Percentiles rank a stretch among this genome's conserved stretches.
Conservation (phyloP, 352 stramenopile species). For the Pythium periplocum region DNA sequence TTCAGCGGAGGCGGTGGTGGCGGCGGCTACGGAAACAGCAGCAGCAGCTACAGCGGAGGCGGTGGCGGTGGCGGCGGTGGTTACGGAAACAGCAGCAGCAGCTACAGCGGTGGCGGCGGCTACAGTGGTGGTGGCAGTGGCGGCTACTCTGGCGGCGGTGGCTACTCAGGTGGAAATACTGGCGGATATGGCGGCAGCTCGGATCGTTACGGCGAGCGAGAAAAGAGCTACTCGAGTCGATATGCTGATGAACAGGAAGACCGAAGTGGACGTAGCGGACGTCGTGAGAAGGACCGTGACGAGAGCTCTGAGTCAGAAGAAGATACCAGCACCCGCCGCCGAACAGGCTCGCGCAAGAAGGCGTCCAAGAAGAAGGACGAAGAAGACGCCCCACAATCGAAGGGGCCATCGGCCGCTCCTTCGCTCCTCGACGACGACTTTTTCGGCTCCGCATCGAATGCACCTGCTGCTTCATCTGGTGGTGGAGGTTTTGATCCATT, state of each 20-base stretch:
- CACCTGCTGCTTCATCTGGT: constrained; percentile 6
- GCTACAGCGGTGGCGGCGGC: constrained; percentile 20
- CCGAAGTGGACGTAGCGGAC: constrained; percentile 27
- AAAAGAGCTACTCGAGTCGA: constrained; percentile 68
- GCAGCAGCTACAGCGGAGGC: constrained; percentile 26
- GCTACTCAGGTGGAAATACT: constrained; percentile 14
- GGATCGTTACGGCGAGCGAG: constrained; percentile 47
- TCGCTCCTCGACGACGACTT: constrained; percentile 79
- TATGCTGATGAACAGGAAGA: constrained; percentile 64
- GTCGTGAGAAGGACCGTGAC: constrained; percentile 39
- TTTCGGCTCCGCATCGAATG: constrained; percentile 39
- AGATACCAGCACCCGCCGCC: constrained; percentile 36
- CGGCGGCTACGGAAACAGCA: constrained; percentile 27
- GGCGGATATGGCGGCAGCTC: constrained; percentile 28
- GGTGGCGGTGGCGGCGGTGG: constrained; percentile 30
- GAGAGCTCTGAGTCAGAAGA: constrained; percentile 70
- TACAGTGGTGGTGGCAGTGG: constrained; percentile 18
- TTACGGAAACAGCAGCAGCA: constrained; percentile 27
- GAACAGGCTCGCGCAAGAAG: constrained; percentile 60
- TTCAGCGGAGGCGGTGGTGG: neutral
- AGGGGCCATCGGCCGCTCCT: constrained; percentile 51
- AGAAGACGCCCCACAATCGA: constrained; percentile 30
- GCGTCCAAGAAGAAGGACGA: constrained; percentile 73
- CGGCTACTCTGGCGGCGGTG: constrained; percentile 12
- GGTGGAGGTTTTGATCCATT: constrained; percentile 45